Evolutionary conservation across 164 flowering plant genomes (phyloP).

Genomic region (Dillenia suffruticosa): DNA sequence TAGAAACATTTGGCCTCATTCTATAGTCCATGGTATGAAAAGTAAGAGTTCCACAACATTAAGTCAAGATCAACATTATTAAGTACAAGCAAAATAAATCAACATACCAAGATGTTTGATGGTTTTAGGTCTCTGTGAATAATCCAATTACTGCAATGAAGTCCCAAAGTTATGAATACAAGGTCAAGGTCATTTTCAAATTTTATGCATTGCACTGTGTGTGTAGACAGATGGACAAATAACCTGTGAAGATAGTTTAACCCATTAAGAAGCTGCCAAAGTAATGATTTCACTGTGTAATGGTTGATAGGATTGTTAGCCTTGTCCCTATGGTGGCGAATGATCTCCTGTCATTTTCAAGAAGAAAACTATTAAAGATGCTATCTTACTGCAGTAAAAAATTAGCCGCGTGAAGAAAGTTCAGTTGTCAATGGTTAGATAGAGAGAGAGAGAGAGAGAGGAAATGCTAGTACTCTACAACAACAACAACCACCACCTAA

Average conservation of each 20-base stretch:
- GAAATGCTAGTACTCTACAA: no score
- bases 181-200: background rate
- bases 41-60: no score
- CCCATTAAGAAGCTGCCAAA: slow-evolving; percentile 99
- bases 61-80: no score
- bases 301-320: slow-evolving; percentile 66
- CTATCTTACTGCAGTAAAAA: background rate
- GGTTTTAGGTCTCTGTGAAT: slow-evolving; percentile 97
- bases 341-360: slow-evolving; percentile 61
- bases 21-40: no score
- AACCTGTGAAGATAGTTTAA: slow-evolving; percentile 94
- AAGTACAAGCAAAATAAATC: no score
- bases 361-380: slow-evolving; percentile 5
- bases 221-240: slow-evolving; percentile 1
- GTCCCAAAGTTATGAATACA: background rate
- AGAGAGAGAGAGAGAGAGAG: no score
- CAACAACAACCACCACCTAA: background rate
- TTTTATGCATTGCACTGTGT: no score
- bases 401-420: no score
- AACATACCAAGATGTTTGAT: slow-evolving; percentile 83
- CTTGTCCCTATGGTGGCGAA: slow-evolving; percentile 95
- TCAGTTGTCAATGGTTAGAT: no score
- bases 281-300: slow-evolving; percentile 86
- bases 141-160: slow-evolving; percentile 86
- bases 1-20: no score